Evolutionary conservation across 2,329 filamentous ascomycete genomes (phyloP).

Genomic region (Rutstroemia sp.): DNA sequence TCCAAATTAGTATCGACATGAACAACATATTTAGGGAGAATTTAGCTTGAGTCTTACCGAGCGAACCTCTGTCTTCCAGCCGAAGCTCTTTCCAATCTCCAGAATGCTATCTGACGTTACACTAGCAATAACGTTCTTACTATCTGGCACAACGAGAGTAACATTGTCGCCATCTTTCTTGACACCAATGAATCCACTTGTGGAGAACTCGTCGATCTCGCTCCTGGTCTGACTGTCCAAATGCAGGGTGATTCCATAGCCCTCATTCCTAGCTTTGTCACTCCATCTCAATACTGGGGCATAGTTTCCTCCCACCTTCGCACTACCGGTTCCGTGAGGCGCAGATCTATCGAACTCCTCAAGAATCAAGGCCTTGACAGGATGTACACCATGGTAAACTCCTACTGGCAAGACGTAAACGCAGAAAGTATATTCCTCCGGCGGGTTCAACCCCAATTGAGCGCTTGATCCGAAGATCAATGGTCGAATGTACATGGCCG

Average conservation of each 20-base stretch:
- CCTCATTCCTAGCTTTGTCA: constrained; percentile 68
- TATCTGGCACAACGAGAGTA: constrained; percentile 72
- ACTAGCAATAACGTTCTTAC: constrained; percentile 77
- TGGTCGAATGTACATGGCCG: constrained; percentile 87
- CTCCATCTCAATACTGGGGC: constrained; percentile 85
- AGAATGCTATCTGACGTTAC: constrained; percentile 76
- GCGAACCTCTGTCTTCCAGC: constrained; percentile 77
- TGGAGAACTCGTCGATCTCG: constrained; percentile 94
- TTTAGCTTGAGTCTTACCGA: constrained; percentile 40
- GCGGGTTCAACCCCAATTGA: constrained; percentile 77
- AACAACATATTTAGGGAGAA: not conserved
- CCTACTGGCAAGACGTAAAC: constrained; percentile 90
- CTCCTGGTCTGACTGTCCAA: constrained; percentile 77
- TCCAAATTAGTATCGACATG: not conserved
- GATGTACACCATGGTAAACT: constrained; percentile 85
- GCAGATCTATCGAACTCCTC: constrained; percentile 92
- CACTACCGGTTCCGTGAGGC: constrained; percentile 81
- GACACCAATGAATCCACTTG: constrained; percentile 85
- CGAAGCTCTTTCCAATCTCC: constrained; percentile 67
- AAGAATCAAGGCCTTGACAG: constrained; percentile 80
- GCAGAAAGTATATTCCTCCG: constrained; percentile 85
- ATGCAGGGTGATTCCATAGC: constrained; percentile 92
- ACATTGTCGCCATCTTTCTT: constrained; percentile 39
- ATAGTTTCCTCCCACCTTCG: constrained; percentile 96
- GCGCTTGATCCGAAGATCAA: constrained; percentile 81